Percentiles rank a stretch among this genome's conserved stretches.
These are phyloP conservation scores for Grosmannia serpens DNA, from an alignment of 2,329 filamentous ascomycete genomes.

Conservation along the genomic window DNA sequence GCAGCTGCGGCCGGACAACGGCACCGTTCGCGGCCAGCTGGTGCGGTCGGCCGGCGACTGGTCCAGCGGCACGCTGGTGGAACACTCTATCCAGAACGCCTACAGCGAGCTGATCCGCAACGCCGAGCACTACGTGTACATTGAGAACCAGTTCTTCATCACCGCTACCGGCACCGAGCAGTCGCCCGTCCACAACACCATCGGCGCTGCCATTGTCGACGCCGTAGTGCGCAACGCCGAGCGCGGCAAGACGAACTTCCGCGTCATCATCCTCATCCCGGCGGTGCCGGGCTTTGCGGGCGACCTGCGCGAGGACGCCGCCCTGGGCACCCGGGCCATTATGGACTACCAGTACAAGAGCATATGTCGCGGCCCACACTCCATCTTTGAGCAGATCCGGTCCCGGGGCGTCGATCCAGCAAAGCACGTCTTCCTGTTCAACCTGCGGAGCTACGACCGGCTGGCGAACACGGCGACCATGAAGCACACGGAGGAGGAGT, in stretches of 20 bases:
- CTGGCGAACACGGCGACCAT: constrained; percentile 71
- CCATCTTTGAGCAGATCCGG: constrained; percentile 71
- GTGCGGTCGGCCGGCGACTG: constrained; percentile 88
- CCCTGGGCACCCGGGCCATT: constrained; percentile 78
- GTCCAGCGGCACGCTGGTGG: constrained; percentile 79
- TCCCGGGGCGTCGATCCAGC: constrained; percentile 63
- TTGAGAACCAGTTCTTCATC: constrained; percentile 98
- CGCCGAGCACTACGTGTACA: constrained; percentile 88
- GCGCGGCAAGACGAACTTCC: constrained; percentile 69
- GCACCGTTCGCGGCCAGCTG: constrained; percentile 70
- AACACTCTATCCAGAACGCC: constrained; percentile 79
- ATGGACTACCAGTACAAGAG: constrained; percentile 99
- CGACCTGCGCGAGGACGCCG: constrained; percentile 72
- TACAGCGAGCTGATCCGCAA: constrained; percentile 76
- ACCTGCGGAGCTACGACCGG: constrained; percentile 83
- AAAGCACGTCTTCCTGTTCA: constrained; percentile 86
- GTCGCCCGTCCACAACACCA: constrained; percentile 72
- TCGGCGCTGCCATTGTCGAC: constrained; percentile 83
- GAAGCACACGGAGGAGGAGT: constrained; percentile 60
- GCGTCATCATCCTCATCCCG: constrained; percentile 82
- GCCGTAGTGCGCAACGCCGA: constrained; percentile 72
- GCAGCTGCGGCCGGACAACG: constrained; percentile 38
- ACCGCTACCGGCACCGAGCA: constrained; percentile 87
- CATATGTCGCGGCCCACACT: constrained; percentile 82
- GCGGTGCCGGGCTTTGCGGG: constrained; percentile 90